phyloP scores from a whole-genome alignment of 2,329 filamentous ascomycete species.

The Diatrype stigma region DNA sequence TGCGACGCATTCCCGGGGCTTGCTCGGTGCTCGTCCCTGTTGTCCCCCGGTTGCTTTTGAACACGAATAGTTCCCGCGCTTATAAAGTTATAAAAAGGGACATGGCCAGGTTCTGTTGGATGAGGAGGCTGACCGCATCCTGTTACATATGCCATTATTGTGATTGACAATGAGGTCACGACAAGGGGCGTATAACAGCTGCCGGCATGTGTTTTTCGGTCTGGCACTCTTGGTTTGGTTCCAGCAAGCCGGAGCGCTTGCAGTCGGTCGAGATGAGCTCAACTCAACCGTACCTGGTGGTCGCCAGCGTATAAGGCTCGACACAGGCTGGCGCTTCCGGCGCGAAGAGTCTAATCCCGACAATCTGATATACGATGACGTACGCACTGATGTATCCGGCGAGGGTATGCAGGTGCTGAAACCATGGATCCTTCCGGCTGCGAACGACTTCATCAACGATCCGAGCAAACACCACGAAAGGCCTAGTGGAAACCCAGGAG shows the following conservation, averaged over 20 bases:
- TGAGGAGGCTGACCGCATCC: too few species aligned
- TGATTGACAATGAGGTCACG: too few species aligned
- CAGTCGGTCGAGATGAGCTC: not conserved
- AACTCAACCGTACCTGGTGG: not conserved
- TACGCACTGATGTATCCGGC: slow-evolving; percentile 15
- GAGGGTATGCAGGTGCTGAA: slow-evolving; percentile 25
- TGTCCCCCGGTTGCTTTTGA: too few species aligned
- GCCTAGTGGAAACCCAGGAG: slow-evolving; percentile 24
- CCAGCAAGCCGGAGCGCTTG: not conserved
- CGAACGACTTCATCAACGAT: slow-evolving; percentile 35
- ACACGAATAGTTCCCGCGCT: too few species aligned
- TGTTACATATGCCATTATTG: too few species aligned
- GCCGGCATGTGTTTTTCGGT: too few species aligned
- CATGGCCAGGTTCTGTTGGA: too few species aligned
- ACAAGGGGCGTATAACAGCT: too few species aligned
- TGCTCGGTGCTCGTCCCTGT: too few species aligned
- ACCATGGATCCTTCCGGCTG: slow-evolving; percentile 37
- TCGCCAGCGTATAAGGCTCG: slow-evolving; percentile 27
- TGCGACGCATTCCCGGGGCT: too few species aligned
- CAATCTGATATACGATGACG: slow-evolving; percentile 22
- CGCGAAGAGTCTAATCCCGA: slow-evolving; percentile 34
- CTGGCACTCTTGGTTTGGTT: too few species aligned
- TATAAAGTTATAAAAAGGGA: too few species aligned
- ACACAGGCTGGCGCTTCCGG: slow-evolving; percentile 34
- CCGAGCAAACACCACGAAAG: slow-evolving; percentile 23